These are phyloP conservation scores for Phaffomyces opuntiae DNA, from an alignment of 805 yeast genomes.

Conservation along the genomic window DNA sequence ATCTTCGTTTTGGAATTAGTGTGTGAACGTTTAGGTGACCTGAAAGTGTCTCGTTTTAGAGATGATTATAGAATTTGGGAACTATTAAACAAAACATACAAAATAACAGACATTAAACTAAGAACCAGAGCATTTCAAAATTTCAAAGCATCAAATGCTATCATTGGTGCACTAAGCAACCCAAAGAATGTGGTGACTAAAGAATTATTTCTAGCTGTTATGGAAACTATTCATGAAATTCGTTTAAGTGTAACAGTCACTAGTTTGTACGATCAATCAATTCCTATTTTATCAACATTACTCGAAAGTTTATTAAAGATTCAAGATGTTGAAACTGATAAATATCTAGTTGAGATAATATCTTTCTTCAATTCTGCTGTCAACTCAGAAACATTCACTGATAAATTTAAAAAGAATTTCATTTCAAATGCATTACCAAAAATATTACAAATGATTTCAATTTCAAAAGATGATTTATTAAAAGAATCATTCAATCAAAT, in stretches of 20 bases:
- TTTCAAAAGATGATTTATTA: not conserved
- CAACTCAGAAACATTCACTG: conserved; percentile 12
- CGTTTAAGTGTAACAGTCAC: conserved; percentile 11
- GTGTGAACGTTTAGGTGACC: conserved; percentile 52
- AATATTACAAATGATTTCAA: conserved; percentile 4
- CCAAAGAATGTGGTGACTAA: not conserved
- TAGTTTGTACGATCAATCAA: conserved; percentile 12
- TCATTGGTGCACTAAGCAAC: conserved; percentile 16
- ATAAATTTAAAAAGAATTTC: conserved; percentile 13
- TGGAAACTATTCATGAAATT: conserved; percentile 9
- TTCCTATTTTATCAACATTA: conserved; percentile 14
- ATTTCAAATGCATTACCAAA: conserved; percentile 15
- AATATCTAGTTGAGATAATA: conserved; percentile 5
- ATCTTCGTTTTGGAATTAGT: conserved; percentile 52
- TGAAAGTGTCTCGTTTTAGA: conserved; percentile 36
- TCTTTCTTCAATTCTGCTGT: conserved; percentile 12
- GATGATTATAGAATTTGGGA: conserved; percentile 41
- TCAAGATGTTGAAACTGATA: not conserved
- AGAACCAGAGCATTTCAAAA: conserved; percentile 37
- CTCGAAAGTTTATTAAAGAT: conserved; percentile 8
- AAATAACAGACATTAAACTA: conserved; percentile 18
- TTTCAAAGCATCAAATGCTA: conserved; percentile 34
- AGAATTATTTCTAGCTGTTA: conserved; percentile 3
- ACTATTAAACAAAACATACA: conserved; percentile 38
- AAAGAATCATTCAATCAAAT: conserved; percentile 11